phyloP scores from a whole-genome alignment of 2,329 filamentous ascomycete genomes.

The Diatrype stigma region DNA sequence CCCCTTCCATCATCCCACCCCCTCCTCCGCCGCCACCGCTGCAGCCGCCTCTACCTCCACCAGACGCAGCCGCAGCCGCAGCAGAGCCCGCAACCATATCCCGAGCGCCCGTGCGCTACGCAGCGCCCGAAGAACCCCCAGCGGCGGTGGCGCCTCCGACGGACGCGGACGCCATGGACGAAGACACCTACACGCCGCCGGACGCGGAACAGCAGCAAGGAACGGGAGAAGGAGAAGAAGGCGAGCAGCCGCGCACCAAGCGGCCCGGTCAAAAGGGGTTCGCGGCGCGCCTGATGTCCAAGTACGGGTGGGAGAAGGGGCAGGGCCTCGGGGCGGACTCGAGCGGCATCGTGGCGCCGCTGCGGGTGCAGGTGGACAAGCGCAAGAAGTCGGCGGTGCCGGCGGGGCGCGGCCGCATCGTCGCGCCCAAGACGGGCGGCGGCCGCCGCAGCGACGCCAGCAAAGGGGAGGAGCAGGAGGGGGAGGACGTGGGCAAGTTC shows the following conservation, averaged over 20 bases:
- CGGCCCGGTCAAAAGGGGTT: conserved; percentile 80
- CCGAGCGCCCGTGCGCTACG: conserved; percentile 73
- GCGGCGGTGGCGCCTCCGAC: conserved; percentile 27
- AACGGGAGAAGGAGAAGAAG: conserved; percentile 1
- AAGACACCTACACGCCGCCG: conserved; percentile 27
- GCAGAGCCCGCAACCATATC: conserved; percentile 61
- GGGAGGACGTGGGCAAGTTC: conserved; percentile 47
- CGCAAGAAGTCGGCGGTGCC: conserved; percentile 73
- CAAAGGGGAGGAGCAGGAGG: conserved; percentile 36
- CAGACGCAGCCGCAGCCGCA: conserved; percentile 24
- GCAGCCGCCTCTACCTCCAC: conserved; percentile 14
- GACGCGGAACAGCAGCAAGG: conserved; percentile 8
- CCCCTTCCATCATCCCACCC: conserved; percentile 25
- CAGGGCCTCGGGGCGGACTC: conserved; percentile 78
- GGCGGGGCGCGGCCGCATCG: conserved; percentile 69
- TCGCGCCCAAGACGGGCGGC: conserved; percentile 61
- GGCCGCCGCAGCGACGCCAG: conserved; percentile 77
- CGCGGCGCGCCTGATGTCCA: conserved; percentile 82
- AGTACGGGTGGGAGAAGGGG: conserved; percentile 91
- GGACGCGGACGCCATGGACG: conserved; percentile 35
- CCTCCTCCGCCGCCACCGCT: conserved; percentile 31
- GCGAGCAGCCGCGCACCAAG: conserved; percentile 46
- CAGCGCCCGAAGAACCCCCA: conserved; percentile 38
- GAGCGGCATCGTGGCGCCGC: conserved; percentile 77
- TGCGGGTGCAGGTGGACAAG: conserved; percentile 83